Percentiles rank a stretch among this genome's conserved stretches.
These are phyloP conservation scores for Forsythia viridissima DNA, from an alignment of 257 asterid species.

Conservation along the genomic window DNA sequence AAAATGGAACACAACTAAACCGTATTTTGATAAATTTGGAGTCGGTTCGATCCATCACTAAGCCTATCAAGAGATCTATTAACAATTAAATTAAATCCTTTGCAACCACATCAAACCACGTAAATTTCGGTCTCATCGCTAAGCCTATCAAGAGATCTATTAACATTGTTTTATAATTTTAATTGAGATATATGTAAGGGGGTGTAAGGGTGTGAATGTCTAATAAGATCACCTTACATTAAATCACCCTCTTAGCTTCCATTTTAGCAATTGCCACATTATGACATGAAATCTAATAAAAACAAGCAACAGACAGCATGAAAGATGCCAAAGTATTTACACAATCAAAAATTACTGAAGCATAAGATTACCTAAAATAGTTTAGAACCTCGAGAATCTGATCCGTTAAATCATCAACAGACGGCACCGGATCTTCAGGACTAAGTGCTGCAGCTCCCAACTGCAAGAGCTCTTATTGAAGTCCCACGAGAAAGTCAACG, in stretches of 20 bases:
- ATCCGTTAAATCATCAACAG: conserved; percentile 78
- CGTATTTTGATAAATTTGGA: not conserved
- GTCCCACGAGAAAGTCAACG: conserved; percentile 47
- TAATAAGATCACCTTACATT: too few relatives aligned
- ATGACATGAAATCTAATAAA: not conserved
- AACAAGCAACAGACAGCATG: not conserved
- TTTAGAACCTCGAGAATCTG: conserved; percentile 89
- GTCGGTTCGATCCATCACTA: not conserved
- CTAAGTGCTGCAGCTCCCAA: conserved; percentile 90
- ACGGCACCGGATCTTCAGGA: conserved; percentile 54
- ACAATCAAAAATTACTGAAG: conserved; percentile 1
- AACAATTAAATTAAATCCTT: not conserved
- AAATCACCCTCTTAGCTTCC: too few relatives aligned
- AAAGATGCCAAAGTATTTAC: too few relatives aligned
- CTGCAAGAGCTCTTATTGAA: conserved; percentile 86
- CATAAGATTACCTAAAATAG: conserved; percentile 65
- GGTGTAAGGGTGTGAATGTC: too few relatives aligned
- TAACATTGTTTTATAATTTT: too few relatives aligned
- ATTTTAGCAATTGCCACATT: not conserved
- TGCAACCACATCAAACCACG: not conserved
- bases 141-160: too few relatives aligned
- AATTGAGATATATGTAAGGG: too few relatives aligned
- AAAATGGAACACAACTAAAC: not conserved
- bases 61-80: not conserved
- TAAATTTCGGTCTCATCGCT: too few relatives aligned